phyloP scores from a whole-genome alignment of 495 filamentous ascomycete species.

The Daldinia loculata region DNA sequence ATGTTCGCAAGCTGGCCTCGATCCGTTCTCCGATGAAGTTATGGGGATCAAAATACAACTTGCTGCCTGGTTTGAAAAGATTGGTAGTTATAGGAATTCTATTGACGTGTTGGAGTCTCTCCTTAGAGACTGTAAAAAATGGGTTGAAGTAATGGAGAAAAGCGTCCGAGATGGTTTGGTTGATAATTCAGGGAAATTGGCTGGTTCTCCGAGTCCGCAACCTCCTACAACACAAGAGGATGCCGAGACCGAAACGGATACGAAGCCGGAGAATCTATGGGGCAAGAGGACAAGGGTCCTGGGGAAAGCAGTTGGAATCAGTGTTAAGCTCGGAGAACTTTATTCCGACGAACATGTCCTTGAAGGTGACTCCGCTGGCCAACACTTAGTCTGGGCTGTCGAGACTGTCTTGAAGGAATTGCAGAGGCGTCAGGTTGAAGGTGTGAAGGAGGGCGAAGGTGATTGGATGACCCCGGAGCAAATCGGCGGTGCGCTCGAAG shows the following conservation, averaged over 20 bases:
- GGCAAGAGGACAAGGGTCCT: conserved; percentile 74
- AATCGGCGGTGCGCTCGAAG: conserved; percentile 74
- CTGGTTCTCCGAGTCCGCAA: conserved; percentile 30
- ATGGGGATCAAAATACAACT: conserved; percentile 87
- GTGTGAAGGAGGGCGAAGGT: conserved; percentile 69
- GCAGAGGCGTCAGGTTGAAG: conserved; percentile 68
- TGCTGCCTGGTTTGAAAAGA: conserved; percentile 78
- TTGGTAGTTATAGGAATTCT: conserved; percentile 69
- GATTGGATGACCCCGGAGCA: conserved; percentile 77
- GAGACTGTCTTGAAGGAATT: conserved; percentile 80
- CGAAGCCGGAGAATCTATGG: conserved; percentile 58
- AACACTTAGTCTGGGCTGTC: conserved; percentile 79
- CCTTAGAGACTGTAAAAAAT: conserved; percentile 65
- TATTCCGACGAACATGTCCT: conserved; percentile 70
- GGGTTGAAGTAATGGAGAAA: conserved; percentile 67
- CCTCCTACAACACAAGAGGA: conserved; percentile 41
- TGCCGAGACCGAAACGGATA: conserved; percentile 36
- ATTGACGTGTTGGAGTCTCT: conserved; percentile 78
- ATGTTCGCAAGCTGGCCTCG: conserved; percentile 75
- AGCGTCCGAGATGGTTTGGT: conserved; percentile 59
- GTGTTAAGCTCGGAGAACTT: conserved; percentile 82
- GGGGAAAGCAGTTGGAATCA: conserved; percentile 74
- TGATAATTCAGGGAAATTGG: conserved; percentile 40
- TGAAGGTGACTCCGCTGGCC: conserved; percentile 72
- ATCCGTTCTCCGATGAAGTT: conserved; percentile 88